Evolutionary conservation across 1,284 basidiomycete genomes (phyloP).

Genomic region (Pterula multifida): DNA sequence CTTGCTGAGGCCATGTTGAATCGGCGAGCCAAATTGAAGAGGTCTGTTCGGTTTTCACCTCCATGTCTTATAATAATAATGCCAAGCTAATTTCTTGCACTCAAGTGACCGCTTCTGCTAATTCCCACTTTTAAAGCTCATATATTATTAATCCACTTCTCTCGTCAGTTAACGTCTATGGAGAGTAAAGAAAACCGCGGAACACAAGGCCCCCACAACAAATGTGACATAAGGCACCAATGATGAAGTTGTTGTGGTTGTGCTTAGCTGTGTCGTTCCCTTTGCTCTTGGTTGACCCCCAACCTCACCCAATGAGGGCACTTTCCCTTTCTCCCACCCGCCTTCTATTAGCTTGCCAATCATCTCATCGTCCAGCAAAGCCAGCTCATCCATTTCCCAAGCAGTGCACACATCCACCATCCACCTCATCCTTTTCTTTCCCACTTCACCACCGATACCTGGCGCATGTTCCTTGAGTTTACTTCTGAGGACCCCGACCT

Average conservation of each 20-base stretch:
- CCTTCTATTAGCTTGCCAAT: constrained; percentile 51
- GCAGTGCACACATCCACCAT: constrained; percentile 84
- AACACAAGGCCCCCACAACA: not conserved
- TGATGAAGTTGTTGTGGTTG: not conserved
- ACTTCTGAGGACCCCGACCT: constrained; percentile 62
- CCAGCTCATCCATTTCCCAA: constrained; percentile 75
- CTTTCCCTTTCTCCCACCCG: constrained; percentile 53
- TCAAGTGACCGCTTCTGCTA: not conserved
- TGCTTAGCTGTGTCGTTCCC: not conserved
- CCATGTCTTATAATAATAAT: not conserved
- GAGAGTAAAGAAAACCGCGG: not conserved
- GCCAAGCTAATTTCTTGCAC: too few relatives aligned
- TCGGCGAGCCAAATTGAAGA: constrained; percentile 83
- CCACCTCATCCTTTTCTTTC: constrained; percentile 84
- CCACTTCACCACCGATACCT: constrained; percentile 62
- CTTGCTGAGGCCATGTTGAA: constrained; percentile 84
- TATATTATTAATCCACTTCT: not conserved
- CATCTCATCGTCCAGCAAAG: constrained; percentile 46
- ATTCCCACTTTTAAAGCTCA: not conserved
- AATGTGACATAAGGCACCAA: not conserved
- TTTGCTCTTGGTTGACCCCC: constrained; percentile 15
- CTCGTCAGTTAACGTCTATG: not conserved
- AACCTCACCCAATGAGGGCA: constrained; percentile 37
- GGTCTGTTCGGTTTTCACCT: constrained; percentile 33
- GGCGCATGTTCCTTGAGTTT: constrained; percentile 64